phyloP scores from a whole-genome alignment of 2,329 filamentous ascomycete species.

The Metarhizium rileyi region DNA sequence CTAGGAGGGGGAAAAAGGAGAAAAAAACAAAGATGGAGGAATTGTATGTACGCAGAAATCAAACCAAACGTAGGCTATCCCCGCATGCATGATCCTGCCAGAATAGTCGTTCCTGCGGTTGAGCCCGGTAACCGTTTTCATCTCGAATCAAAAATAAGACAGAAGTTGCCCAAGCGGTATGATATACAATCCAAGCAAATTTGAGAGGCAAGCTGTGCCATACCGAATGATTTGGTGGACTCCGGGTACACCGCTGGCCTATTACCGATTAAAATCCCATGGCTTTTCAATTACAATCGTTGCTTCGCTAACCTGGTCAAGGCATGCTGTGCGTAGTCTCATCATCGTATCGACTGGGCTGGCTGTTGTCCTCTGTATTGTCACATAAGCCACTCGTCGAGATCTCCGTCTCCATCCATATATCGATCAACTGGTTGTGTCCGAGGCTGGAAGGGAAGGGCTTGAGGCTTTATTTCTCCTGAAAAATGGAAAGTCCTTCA shows the following conservation, averaged over 20 bases:
- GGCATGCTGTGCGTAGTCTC: neutral
- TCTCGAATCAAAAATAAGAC: neutral
- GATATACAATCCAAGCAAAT: neutral
- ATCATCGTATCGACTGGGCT: neutral
- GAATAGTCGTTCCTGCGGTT: neutral
- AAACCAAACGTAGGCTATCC: neutral
- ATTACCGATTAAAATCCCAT: neutral
- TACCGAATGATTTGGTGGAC: neutral
- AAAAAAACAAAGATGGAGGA: neutral
- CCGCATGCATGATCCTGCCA: neutral
- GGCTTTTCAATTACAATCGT: neutral
- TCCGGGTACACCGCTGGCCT: neutral
- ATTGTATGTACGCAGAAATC: neutral
- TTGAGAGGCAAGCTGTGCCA: neutral
- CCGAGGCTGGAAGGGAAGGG: conserved; percentile 22
- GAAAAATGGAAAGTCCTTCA: conserved; percentile 51
- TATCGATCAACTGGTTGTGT: conserved; percentile 21
- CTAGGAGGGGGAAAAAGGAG: neutral
- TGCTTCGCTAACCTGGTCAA: neutral
- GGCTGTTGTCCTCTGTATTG: neutral
- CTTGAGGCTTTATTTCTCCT: conserved; percentile 38
- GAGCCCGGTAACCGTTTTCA: neutral
- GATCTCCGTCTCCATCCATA: conserved; percentile 4
- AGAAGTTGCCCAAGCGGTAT: neutral
- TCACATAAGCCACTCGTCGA: neutral